Evolutionary conservation across 805 yeast genomes (phyloP), one percentile per base, ranked within the genome.

Genomic region (Candida railenensis): DNA sequence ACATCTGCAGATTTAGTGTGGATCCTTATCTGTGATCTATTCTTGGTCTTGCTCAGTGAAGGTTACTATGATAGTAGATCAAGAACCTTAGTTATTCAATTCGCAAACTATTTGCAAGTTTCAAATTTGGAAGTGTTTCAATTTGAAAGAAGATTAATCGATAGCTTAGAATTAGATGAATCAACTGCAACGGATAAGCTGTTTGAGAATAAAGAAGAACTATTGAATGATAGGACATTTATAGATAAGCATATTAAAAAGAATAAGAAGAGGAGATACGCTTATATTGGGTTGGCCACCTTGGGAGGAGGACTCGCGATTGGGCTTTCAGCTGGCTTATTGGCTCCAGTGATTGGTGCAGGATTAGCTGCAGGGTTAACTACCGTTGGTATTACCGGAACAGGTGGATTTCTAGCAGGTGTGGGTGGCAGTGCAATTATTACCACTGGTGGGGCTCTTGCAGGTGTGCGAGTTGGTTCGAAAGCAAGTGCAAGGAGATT

Each of bases 261-360:
- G 53, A 80, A 82, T 43, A 77, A 76, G 52, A 80, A 78, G 52
- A 83, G 77, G 58, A 84, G 91, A 58, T 70, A 89, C 62, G 85
- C 89, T 44, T 90, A 88, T 58, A 87, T 94, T 51, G 99, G 98
- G 0, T 69, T 94, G 42, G 99, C 99, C 0, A 94, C 98, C 5
- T 76, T 91, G 14, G 98, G 98, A 22, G 99, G 99, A 2, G 91
- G 96, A 1, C 71, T 94, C 19, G 96, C 94, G 1, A 80, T 94
- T 48, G 99, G 99, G 1, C 71, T 94, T 16, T 89, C 97, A 49
- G 98, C 96, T 7, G 99, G 99, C 4, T 66, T 94, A 38, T 69
- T 94, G 39, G 99, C 99, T 0, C 99, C 99, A 0, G 96, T 95
- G 2, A 95, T 94, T 58, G 98, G 98, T 43, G 98, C 98, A 1